phyloP scores from a whole-genome alignment of 2,329 filamentous ascomycete genomes.

The Colletotrichum caudatum region DNA sequence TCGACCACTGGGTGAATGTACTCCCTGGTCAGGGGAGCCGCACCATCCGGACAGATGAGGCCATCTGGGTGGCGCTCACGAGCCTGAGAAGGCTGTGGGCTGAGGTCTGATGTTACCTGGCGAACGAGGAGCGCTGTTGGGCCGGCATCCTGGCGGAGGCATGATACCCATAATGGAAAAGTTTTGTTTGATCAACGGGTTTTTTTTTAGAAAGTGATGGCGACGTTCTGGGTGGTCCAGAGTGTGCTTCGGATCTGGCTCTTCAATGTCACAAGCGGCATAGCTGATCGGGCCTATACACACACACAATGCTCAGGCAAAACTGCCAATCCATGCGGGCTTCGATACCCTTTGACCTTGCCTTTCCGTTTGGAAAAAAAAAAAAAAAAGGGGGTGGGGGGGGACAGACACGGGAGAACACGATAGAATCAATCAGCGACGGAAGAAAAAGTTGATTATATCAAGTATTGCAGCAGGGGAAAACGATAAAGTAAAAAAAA shows the following conservation, averaged over 20 bases:
- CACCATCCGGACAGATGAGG: conserved; percentile 87
- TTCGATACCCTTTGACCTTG: background rate
- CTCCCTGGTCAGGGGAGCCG: conserved; percentile 84
- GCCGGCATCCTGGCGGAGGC: conserved; percentile 22
- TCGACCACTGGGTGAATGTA: conserved; percentile 88
- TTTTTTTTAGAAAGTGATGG: background rate
- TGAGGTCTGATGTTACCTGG: conserved; percentile 41
- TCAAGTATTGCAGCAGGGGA: background rate
- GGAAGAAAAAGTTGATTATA: background rate
- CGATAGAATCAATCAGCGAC: background rate
- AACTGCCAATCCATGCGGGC: background rate
- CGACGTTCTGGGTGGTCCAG: background rate
- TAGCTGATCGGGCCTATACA: background rate
- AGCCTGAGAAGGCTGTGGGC: conserved; percentile 72
- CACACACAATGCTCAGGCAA: background rate
- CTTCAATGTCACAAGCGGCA: background rate
- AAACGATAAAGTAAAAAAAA: too few species aligned
- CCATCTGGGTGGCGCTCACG: conserved; percentile 80
- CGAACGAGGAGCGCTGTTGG: background rate
- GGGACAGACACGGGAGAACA: background rate
- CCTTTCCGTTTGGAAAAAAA: background rate
- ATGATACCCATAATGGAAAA: conserved; percentile 41
- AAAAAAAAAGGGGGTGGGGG: too few species aligned
- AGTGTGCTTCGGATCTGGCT: background rate
- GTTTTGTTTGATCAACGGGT: conserved; percentile 1